Conservation (phyloP, 305 asterid genomes). For the Solanum hybrid region DNA sequence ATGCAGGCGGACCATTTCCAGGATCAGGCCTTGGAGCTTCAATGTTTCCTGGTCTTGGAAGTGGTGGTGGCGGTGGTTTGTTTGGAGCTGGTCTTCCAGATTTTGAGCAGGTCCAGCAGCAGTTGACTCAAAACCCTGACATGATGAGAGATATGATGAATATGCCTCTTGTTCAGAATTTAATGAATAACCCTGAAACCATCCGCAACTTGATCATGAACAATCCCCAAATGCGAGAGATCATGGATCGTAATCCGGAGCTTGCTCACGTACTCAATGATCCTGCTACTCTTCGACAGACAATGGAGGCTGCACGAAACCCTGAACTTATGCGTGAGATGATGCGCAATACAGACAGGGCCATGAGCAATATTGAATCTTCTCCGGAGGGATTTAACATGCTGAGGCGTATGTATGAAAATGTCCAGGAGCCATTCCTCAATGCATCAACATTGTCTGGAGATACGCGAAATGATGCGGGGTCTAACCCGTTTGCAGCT, state of each 20-base stretch:
- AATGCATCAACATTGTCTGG: conserved; percentile 39
- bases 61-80: conserved; percentile 12
- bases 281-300: conserved; percentile 39
- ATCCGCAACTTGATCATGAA: conserved; percentile 39
- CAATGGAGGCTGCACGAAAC: conserved; percentile 49
- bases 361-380: conserved; percentile 43
- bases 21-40: conserved; percentile 39
- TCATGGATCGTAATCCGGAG: conserved; percentile 45
- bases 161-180: conserved; percentile 35
- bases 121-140: conserved; percentile 35
- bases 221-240: conserved; percentile 49
- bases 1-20: conserved; percentile 26
- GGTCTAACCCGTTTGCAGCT: conserved; percentile 38
- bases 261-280: conserved; percentile 40
- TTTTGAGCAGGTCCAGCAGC: conserved; percentile 40
- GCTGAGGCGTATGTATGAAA: conserved; percentile 52
- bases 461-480: conserved; percentile 21
- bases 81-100: conserved; percentile 39
- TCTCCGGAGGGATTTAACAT: conserved; percentile 48
- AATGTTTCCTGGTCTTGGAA: conserved; percentile 28
- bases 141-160: conserved; percentile 41
- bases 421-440: conserved; percentile 42
- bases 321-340: conserved; percentile 52
- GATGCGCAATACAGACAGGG: conserved; percentile 48
- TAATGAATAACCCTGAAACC: conserved; percentile 40